Percentiles rank a stretch among this genome's conserved stretches.
These are phyloP conservation scores for Calonectria pauciramosa DNA, from an alignment of 2,329 filamentous ascomycete species.

Conservation along the genomic window DNA sequence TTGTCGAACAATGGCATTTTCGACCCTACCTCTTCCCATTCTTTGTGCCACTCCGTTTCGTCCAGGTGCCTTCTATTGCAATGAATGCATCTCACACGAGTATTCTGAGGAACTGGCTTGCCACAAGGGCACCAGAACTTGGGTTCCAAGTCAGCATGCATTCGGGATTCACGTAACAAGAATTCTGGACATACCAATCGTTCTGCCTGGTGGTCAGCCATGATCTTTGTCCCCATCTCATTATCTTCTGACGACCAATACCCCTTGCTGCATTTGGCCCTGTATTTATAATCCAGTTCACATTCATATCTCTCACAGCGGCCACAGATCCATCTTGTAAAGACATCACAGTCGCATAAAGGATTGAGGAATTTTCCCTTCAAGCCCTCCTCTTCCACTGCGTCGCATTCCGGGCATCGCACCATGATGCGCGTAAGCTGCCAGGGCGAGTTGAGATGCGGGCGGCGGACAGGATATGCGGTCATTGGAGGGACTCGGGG, in stretches of 20 bases:
- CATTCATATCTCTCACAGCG: background rate
- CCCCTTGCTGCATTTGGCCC: too few species aligned
- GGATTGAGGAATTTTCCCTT: background rate
- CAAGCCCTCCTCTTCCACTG: background rate
- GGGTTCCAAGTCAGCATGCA: too few species aligned
- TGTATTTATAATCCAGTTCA: rapidly evolving
- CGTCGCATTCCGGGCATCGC: slow-evolving; percentile 27
- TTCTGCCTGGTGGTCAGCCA: background rate
- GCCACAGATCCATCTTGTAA: slow-evolving; percentile 30
- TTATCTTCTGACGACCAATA: background rate
- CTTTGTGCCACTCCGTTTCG: slow-evolving; percentile 26
- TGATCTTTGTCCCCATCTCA: background rate
- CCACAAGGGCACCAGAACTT: slow-evolving; percentile 36
- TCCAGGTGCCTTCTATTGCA: slow-evolving; percentile 29
- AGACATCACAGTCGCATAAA: slow-evolving; percentile 33
- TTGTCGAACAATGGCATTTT: slow-evolving; percentile 30
- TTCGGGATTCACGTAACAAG: too few species aligned
- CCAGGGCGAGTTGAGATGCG: slow-evolving; percentile 1
- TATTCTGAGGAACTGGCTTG: background rate
- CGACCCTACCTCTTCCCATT: background rate
- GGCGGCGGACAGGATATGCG: slow-evolving; percentile 3
- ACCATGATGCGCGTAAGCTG: slow-evolving; percentile 25
- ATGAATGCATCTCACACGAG: slow-evolving; percentile 20
- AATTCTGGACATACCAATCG: slow-evolving; percentile 1
- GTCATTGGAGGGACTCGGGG: slow-evolving; percentile 11